A percentile compares a stretch with the other conserved stretches of the same genome.
Evolutionary conservation across 2,329 filamentous ascomycete genomes (phyloP).

Genomic region (Blastomyces silverae): DNA sequence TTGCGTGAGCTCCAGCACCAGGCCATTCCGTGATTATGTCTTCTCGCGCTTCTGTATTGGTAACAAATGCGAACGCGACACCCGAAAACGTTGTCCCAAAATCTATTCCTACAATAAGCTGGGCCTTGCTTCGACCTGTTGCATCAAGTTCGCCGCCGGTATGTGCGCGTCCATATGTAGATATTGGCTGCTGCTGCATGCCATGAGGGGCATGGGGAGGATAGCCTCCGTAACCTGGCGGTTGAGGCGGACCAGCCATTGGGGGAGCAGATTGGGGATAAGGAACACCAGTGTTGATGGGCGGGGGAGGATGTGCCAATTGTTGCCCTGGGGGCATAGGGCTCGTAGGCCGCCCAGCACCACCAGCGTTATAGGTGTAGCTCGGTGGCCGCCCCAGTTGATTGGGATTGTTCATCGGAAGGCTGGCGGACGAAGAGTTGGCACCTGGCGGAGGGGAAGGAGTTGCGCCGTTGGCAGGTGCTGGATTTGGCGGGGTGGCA

Average conservation of each 20-base stretch:
- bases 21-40: conserved; percentile 99
- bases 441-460: conserved; percentile 35
- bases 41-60: conserved; percentile 94
- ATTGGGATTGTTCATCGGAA: conserved; percentile 51
- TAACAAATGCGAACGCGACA: conserved; percentile 86
- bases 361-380: conserved; percentile 52
- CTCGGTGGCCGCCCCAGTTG: conserved; percentile 56
- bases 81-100: conserved; percentile 99
- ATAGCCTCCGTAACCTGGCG: conserved; percentile 43
- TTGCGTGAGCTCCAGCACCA: conserved; percentile 92
- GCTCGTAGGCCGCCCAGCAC: conserved; percentile 46
- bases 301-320: conserved; percentile 38
- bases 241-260: conserved; percentile 34
- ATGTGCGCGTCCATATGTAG: conserved; percentile 20
- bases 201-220: conserved; percentile 23
- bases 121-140: conserved; percentile 82
- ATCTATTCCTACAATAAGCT: conserved; percentile 97
- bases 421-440: conserved; percentile 46
- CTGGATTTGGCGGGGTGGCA: conserved; percentile 34
- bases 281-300: conserved; percentile 50
- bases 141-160: conserved; percentile 66
- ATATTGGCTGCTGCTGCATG: conserved; percentile 27
- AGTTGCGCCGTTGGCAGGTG: conserved; percentile 28
- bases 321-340: conserved; percentile 42
- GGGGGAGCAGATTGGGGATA: conserved; percentile 40